Base-by-base conservation (phyloP, 164 flowering plant genomes). In the Sextonia rubra region DNA sequence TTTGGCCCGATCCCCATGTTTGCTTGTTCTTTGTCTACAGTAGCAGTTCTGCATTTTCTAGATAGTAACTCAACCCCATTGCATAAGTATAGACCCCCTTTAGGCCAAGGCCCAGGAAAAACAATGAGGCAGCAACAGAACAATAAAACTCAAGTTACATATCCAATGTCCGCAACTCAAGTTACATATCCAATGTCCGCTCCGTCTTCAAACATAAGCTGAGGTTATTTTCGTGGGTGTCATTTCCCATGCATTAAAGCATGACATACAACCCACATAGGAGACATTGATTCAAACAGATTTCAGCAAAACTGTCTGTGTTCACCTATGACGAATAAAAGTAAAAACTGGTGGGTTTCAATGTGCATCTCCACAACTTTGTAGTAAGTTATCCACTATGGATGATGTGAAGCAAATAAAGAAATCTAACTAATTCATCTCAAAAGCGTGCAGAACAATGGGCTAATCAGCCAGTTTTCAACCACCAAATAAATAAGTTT, bases 1-100 rank as follows among this genome's bases (percentile, higher is more conserved):
- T 89, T 87, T 74, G 91, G 93, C 15, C 88, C 93, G 2, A 82
- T 87, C 17, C 88, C 87, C 0, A 85, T 89, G 88, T 80, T 86
- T 69, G 70, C 73, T 49, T 76, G 82, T 56, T 83, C 88, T 0
- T 71, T 84, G 26, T 61, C 60, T 27, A 81, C 75, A 80, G 90
- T 85, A 56, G 30, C 73, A 1, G 56, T 80, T 60, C 66, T 87
- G 58, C 64, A 80, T 52, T 69, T 73, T 60, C 81, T 88, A 18
- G 92, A 87, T 61, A 71, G 68, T 3, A 88, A 83, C 71, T 74
- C 83, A 4, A 77, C 64, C 17, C 85, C 84, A 2, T 49, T 85
- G 75, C 77, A 73, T 80, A 77, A 82, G 55, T 81, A 44, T 48
- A n/a, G 52, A 8, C 47, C 48, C 20, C 25, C 55, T 24, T 60